Base-by-base conservation (phyloP, 176 grass and related monocot species). In the Aegilops speltoides region DNA sequence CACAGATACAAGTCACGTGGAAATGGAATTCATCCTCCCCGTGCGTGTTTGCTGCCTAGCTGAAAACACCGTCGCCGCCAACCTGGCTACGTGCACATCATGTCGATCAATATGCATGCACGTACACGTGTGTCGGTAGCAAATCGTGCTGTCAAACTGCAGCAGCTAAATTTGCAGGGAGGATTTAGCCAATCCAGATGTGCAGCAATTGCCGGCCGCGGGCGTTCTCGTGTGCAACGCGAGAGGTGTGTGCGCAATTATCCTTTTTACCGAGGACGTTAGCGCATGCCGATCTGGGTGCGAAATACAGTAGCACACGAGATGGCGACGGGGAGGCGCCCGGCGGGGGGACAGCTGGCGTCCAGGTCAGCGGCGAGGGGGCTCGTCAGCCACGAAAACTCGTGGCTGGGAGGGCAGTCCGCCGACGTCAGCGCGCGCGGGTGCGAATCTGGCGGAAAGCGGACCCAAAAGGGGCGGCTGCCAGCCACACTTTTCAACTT, bases 291-390 rank as follows among this genome's bases (percentile, higher is more conserved):
- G 38, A 52, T 26, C 11, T 3, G 19, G 23, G 3, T 7, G 63
- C 14, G 13, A 17, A 26, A 14, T 8, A 40, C 36, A 37, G 43
- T 22, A 3, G 50, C 11, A 8, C 9, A 85, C 63, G 50, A 10
- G 40, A 25, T 0, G 26, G 50, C 0, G 83, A 81, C 73, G 34
- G 20, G 25, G 13, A 64, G 28, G n/a, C 25, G 11, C 14, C 57
- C 8, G 57, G 12, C 26, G 3, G 9, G 8, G 17, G 12, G 77
- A 85, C 82, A 85, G 64, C 31, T 86, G 88, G 79, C 88, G 48
- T 88, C 93, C 90, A 83, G 73, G 86, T 95, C 93, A 92, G 85
- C 90, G 3, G 24, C 31, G 7, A 15, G 79, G 33, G 36, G 7
- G 65, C 38, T 79, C 72, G 79, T 64, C 29, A 84, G 82, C 90